These are phyloP conservation scores for Trichaptum fuscoviolaceum DNA, from an alignment of 768 basidiomycete species.

Conservation along the genomic window DNA sequence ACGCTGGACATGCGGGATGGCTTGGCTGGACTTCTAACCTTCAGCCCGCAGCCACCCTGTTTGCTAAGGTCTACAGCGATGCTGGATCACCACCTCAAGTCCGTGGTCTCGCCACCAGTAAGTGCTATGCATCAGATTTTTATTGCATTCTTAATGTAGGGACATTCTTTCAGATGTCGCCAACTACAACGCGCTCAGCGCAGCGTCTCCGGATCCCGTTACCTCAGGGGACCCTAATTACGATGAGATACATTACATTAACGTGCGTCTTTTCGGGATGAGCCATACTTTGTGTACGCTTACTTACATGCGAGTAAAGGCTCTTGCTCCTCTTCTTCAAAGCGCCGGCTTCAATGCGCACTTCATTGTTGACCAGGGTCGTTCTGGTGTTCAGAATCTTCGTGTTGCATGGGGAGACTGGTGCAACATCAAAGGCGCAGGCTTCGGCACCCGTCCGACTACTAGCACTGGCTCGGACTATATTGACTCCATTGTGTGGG, in stretches of 20 bases:
- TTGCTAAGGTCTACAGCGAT: conserved; percentile 40
- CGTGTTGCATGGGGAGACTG: conserved; percentile 60
- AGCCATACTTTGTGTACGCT: background rate
- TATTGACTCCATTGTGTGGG: conserved; percentile 61
- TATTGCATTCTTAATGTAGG: conserved; percentile 20
- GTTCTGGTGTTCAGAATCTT: conserved; percentile 58
- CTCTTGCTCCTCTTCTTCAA: conserved; percentile 42
- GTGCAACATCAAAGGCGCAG: conserved; percentile 63
- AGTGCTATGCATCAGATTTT: conserved; percentile 28
- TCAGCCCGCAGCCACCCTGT: conserved; percentile 51
- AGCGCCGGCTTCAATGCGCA: conserved; percentile 47
- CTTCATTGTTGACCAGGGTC: conserved; percentile 65
- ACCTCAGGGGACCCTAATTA: conserved; percentile 56
- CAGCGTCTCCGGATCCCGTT: conserved; percentile 52
- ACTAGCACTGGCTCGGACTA: conserved; percentile 46
- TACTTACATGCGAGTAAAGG: conserved; percentile 22
- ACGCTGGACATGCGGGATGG: conserved; percentile 44
- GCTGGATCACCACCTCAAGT: conserved; percentile 54
- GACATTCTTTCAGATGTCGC: conserved; percentile 18
- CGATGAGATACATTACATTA: conserved; percentile 57
- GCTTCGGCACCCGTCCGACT: conserved; percentile 58
- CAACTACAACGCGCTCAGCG: conserved; percentile 33
- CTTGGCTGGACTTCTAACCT: conserved; percentile 66
- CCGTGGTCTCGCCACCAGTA: conserved; percentile 56
- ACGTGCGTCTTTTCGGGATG: conserved; percentile 24